A percentile compares a stretch with the other conserved stretches of the same genome.
Evolutionary conservation across 371 early-diverging fungal genomes (phyloP).

Genomic region (Actinomucor elegans): DNA sequence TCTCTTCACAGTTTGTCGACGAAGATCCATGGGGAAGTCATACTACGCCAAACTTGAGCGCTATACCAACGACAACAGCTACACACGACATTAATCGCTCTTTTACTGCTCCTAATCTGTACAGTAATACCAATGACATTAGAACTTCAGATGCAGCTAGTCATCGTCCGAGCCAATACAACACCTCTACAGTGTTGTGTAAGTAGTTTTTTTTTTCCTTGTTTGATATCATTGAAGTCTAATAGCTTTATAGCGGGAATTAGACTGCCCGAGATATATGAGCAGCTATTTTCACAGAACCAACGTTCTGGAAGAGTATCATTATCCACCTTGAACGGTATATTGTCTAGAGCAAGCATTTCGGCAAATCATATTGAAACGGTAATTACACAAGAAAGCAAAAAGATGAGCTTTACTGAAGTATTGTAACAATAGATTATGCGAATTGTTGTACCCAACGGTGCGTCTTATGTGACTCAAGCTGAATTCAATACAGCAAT

Average conservation of each 20-base stretch:
- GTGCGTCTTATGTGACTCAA: slow-evolving; percentile 52
- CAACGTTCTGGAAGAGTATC: slow-evolving; percentile 50
- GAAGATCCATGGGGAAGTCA: slow-evolving; percentile 39
- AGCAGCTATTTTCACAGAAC: slow-evolving; percentile 44
- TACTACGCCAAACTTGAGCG: neutral
- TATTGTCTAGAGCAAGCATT: slow-evolving; percentile 46
- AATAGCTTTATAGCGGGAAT: slow-evolving; percentile 35
- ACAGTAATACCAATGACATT: neutral
- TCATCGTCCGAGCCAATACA: neutral
- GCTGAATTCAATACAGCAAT: slow-evolving; percentile 68
- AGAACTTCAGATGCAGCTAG: slow-evolving; percentile 11
- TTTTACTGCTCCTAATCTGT: slow-evolving; percentile 19
- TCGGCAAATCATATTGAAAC: slow-evolving; percentile 45
- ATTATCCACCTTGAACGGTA: slow-evolving; percentile 42
- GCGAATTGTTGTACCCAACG: slow-evolving; percentile 46
- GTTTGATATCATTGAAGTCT: neutral
- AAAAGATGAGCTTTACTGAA: neutral
- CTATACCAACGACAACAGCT: neutral
- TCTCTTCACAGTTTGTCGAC: slow-evolving; percentile 28
- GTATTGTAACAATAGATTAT: slow-evolving; percentile 27
- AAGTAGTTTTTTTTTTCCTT: neutral
- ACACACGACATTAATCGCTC: slow-evolving; percentile 10
- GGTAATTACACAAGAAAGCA: too few relatives aligned
- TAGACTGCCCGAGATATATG: slow-evolving; percentile 44
- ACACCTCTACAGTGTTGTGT: slow-evolving; percentile 13